These are phyloP conservation scores for Hygrophorus russula DNA, from an alignment of 768 basidiomycete species.

Conservation along the genomic window DNA sequence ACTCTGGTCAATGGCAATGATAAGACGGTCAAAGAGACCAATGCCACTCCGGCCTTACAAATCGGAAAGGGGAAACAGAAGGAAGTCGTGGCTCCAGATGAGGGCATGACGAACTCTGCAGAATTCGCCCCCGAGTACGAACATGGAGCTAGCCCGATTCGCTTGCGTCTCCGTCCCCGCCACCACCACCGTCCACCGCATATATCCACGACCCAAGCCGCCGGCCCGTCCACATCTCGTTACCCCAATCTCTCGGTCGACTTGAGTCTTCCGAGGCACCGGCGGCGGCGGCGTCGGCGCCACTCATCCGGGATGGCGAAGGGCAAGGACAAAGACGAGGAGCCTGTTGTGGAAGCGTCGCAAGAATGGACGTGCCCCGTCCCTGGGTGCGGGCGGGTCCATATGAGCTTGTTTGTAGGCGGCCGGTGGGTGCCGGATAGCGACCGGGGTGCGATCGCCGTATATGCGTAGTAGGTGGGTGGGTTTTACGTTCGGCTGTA, in stretches of 20 bases:
- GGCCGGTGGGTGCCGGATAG: slow-evolving; percentile 52
- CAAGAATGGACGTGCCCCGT: slow-evolving; percentile 61
- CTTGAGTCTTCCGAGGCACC: too few relatives aligned
- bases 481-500: too few relatives aligned
- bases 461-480: slow-evolving; percentile 23
- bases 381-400: slow-evolving; percentile 36
- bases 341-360: slow-evolving; percentile 12
- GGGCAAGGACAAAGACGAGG: slow-evolving; percentile 16
- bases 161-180: slow-evolving; percentile 48
- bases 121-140: neutral
- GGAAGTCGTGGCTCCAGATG: slow-evolving; percentile 5
- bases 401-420: slow-evolving; percentile 42
- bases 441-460: slow-evolving; percentile 31
- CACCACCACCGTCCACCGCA: slow-evolving; percentile 8
- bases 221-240: neutral
- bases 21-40: neutral
- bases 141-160: slow-evolving; percentile 28
- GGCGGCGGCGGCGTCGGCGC: neutral
- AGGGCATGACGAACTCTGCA: neutral
- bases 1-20: slow-evolving; percentile 8
- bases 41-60: slow-evolving; percentile 18
- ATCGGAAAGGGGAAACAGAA: slow-evolving; percentile 35
- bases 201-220: slow-evolving; percentile 1
- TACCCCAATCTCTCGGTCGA: neutral
- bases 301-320: slow-evolving; percentile 27